Base-by-base conservation (phyloP, 306 rosid genomes). In the Pyrus betulifolia region DNA sequence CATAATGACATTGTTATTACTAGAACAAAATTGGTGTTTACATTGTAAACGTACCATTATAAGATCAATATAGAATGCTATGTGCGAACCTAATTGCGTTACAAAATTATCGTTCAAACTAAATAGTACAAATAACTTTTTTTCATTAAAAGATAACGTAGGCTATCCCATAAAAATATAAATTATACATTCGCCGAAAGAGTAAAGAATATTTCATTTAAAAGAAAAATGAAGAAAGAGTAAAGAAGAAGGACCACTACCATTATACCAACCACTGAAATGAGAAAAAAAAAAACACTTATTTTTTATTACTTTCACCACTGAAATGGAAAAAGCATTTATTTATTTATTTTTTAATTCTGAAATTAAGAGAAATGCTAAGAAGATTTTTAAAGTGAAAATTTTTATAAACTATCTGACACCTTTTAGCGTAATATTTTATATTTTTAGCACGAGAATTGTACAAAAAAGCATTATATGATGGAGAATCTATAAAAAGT, bases 161-260 rank as follows among this genome's bases (percentile, higher is more conserved):
- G 8, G 18, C 55, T 51, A 51, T 5, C 21, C 3, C 55, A 51
- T 51, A 15, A 51, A 58, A 58, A 22, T 1, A 15, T 14, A 5
- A 52, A 17, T 17, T 58, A 57, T 19, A 45, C 14, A 17, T 64
- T 74, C 19, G 8, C 57, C 68, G 71, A 70, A 55, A 68, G 77
- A 57, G 76, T 83, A 46, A 77, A 72, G 76, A 31, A 62, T 9
- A 62, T 14, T 28, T 27, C 19, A 15, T 28, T 28, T 18, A 18
- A 28, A 63, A 14, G 8, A 63, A 28, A 17, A 64, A 17, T 6
- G 28, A 15, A 15, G 61, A 70, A 55, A 69, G 74, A 79, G 76
- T 84, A 65, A 70, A 72, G 76, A 21, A 15, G 72, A 80, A 71
- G 76, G 58, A 49, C 54, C 61, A 28, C 67, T 58, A 49, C 62